Conservation (phyloP, 1,139 yeast genomes). For the Pichia sp. region DNA sequence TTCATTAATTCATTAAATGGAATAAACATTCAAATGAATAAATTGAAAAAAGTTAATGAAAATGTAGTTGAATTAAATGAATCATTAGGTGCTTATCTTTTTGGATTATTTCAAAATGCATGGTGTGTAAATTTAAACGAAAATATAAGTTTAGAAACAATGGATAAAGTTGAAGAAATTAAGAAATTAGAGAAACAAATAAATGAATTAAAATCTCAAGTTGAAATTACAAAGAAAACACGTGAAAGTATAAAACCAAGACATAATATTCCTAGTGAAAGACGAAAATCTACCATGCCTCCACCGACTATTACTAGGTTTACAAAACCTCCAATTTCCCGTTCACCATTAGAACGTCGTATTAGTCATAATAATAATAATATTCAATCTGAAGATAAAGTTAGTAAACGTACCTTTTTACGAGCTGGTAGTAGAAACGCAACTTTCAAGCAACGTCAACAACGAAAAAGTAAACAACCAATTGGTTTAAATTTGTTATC, state of each 20-base stretch:
- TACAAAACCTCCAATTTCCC: not conserved
- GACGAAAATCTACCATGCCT: constrained; percentile 17
- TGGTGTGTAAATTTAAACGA: constrained; percentile 60
- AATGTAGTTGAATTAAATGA: constrained; percentile 53
- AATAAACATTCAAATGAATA: constrained; percentile 42
- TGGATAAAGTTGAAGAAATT: constrained; percentile 19
- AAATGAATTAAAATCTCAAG: constrained; percentile 13
- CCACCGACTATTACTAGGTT: constrained; percentile 17
- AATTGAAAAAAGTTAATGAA: constrained; percentile 44
- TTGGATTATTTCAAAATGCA: constrained; percentile 58
- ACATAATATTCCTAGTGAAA: not conserved
- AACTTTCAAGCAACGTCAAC: not conserved
- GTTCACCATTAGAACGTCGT: not conserved
- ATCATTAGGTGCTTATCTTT: constrained; percentile 54
- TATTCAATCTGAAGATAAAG: not conserved
- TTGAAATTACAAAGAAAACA: constrained; percentile 12
- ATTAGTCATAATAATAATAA: not conserved
- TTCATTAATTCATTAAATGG: constrained; percentile 5
- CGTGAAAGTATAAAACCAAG: constrained; percentile 9
- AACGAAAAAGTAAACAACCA: not conserved
- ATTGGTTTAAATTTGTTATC: constrained; percentile 7
- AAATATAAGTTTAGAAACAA: constrained; percentile 31
- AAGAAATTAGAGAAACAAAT: constrained; percentile 17
- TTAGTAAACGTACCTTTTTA: constrained; percentile 2
- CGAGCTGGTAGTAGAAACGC: constrained; percentile 10